A percentile compares a stretch with the other conserved stretches of the same genome.
Conservation (phyloP, 306 rosid genomes). For the Cucumis cinereus region DNA sequence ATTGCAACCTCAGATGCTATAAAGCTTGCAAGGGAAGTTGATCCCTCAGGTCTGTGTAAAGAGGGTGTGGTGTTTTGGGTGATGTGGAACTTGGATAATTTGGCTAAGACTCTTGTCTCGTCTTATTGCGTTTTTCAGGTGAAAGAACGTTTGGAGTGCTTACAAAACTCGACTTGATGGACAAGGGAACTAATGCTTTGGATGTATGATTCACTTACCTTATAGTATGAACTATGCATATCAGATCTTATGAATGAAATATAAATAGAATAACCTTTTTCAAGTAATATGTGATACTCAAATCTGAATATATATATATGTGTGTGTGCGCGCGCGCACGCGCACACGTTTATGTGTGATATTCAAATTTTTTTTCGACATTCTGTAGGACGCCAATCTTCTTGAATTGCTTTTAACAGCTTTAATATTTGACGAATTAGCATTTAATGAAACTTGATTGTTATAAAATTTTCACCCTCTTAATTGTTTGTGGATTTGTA, state of each 20-base stretch:
- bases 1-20: conserved; percentile 95
- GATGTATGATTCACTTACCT: conserved; percentile 44
- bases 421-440: not conserved
- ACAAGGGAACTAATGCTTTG: conserved; percentile 88
- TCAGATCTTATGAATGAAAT: not conserved
- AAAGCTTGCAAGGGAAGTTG: conserved; percentile 86
- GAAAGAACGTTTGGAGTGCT: conserved; percentile 94
- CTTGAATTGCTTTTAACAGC: not conserved
- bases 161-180: conserved; percentile 92
- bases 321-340: too few species aligned
- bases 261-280: not conserved
- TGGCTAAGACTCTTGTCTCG: not conserved
- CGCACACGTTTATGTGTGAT: too few species aligned
- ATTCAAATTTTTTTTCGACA: not conserved
- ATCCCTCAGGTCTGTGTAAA: conserved; percentile 51
- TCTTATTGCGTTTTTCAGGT: conserved; percentile 38
- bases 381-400: not conserved
- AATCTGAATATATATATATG: too few species aligned
- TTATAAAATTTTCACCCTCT: not conserved
- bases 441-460: conserved; percentile 5
- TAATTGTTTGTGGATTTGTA: not conserved
- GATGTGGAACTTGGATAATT: not conserved
- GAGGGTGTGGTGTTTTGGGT: not conserved
- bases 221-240: not conserved
- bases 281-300: not conserved